These are phyloP conservation scores for Leccinum sublutescens DNA, from an alignment of 768 basidiomycete genomes.

Conservation along the genomic window DNA sequence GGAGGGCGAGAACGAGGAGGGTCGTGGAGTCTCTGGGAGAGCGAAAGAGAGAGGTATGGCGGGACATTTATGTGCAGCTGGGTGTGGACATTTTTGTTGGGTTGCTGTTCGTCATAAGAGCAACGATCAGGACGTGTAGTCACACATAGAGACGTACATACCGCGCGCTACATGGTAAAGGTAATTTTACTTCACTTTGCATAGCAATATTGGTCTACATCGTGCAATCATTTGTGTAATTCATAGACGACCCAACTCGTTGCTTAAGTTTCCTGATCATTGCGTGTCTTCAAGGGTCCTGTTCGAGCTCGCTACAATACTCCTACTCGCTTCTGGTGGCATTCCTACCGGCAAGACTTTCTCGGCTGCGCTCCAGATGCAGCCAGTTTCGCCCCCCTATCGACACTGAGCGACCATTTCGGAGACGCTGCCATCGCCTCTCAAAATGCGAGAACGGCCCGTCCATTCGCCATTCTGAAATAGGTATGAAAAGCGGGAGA, in stretches of 20 bases:
- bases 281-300: slow-evolving; percentile 27
- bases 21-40: slow-evolving; percentile 1
- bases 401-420: slow-evolving; percentile 49
- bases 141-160: too few relatives aligned
- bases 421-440: slow-evolving; percentile 45
- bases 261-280: slow-evolving; percentile 37
- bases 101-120: slow-evolving; percentile 33
- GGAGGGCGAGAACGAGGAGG: slow-evolving; percentile 17
- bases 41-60: slow-evolving; percentile 15
- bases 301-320: slow-evolving; percentile 42
- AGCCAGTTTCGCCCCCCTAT: slow-evolving; percentile 62
- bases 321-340: slow-evolving; percentile 68
- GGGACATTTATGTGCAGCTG: slow-evolving; percentile 73
- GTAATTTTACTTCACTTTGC: too few relatives aligned
- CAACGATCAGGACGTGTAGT: slow-evolving; percentile 4
- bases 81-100: slow-evolving; percentile 85
- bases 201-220: not conserved
- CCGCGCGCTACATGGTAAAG: not conserved
- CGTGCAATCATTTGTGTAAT: not conserved
- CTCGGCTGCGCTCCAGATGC: slow-evolving; percentile 61
- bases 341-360: slow-evolving; percentile 60
- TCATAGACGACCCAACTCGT: too few relatives aligned
- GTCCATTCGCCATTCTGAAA: slow-evolving; percentile 25
- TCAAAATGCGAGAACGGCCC: too few relatives aligned
- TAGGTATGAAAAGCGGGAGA: slow-evolving; percentile 32